phyloP scores from a whole-genome alignment of 75 land plant species.

The Chamaecyparis obtusa region DNA sequence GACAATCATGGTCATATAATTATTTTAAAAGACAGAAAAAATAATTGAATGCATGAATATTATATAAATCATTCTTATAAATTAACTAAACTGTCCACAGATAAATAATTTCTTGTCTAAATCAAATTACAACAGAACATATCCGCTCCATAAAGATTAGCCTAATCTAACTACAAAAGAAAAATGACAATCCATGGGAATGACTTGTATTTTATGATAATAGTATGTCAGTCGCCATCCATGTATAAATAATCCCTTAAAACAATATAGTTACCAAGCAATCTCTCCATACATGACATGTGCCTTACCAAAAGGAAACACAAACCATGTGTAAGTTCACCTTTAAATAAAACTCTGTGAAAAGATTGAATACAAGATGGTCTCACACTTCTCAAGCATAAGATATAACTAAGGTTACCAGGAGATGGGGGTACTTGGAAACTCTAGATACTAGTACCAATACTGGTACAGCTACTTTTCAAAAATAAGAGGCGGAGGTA shows the following conservation, averaged over 20 bases:
- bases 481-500: too few species aligned
- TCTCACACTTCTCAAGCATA: not conserved
- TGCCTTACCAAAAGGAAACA: not conserved
- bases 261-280: not conserved
- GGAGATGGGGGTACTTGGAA: too few species aligned
- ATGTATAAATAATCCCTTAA: not conserved
- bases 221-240: not conserved
- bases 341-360: not conserved
- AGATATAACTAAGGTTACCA: not conserved
- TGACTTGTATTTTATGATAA: not conserved
- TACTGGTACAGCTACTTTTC: too few species aligned
- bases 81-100: not conserved
- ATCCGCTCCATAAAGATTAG: not conserved
- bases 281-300: not conserved
- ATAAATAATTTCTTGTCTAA: not conserved
- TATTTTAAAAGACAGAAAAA: not conserved
- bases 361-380: not conserved
- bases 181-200: not conserved
- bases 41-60: not conserved
- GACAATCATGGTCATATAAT: conserved; percentile 5
- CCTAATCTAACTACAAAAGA: not conserved
- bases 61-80: not conserved
- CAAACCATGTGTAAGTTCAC: not conserved
- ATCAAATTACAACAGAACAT: not conserved
- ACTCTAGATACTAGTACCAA: too few species aligned